These are phyloP conservation scores for Aspergillus neoniger DNA, from an alignment of 2,329 filamentous ascomycete genomes.

Conservation along the genomic window DNA sequence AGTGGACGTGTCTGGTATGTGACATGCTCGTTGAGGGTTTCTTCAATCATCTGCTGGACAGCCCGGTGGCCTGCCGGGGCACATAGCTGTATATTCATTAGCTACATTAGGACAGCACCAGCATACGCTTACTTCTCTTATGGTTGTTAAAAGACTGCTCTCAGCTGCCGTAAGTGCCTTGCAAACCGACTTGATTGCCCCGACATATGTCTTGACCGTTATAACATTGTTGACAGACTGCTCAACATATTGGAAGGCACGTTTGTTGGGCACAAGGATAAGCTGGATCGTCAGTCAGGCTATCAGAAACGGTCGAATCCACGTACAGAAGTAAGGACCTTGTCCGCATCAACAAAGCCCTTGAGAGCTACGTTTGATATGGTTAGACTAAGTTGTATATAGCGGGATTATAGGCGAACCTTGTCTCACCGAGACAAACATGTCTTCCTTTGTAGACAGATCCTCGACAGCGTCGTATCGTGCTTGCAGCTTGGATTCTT, in stretches of 20 bases:
- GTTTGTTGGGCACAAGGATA: constrained; percentile 70
- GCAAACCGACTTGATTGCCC: constrained; percentile 66
- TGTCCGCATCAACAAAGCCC: constrained; percentile 76
- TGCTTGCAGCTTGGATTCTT: constrained; percentile 64
- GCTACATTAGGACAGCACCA: neutral
- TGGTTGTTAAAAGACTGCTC: constrained; percentile 65
- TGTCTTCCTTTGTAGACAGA: constrained; percentile 76
- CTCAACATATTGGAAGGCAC: constrained; percentile 69
- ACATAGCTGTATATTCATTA: constrained; percentile 56
- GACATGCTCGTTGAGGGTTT: constrained; percentile 78
- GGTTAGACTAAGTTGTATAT: neutral
- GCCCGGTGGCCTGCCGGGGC: constrained; percentile 61
- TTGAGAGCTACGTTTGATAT: constrained; percentile 61
- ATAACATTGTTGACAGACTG: constrained; percentile 84
- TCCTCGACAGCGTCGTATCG: constrained; percentile 85
- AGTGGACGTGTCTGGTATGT: constrained; percentile 75
- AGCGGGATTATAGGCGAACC: constrained; percentile 47
- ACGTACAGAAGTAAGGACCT: constrained; percentile 70
- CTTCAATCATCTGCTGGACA: constrained; percentile 66
- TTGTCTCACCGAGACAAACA: constrained; percentile 75
- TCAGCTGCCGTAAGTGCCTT: constrained; percentile 66
- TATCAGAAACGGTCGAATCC: neutral
- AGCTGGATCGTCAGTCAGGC: constrained; percentile 54
- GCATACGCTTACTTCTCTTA: constrained; percentile 56
- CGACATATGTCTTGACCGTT: constrained; percentile 79